phyloP scores from a whole-genome alignment of 306 rosid genomes.

The Prunus salicina region DNA sequence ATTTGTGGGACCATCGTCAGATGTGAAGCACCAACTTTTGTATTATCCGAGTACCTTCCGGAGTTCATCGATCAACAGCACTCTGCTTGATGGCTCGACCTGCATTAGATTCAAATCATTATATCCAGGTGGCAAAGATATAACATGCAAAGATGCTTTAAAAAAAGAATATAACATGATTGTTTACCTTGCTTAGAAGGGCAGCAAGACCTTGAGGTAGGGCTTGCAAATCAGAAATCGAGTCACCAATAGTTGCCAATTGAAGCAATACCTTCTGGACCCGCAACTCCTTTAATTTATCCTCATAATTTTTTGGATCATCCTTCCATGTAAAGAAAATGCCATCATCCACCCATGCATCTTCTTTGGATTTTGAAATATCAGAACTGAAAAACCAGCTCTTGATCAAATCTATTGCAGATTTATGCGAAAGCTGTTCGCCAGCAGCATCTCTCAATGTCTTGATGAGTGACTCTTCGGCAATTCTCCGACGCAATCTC shows the following conservation, averaged over 20 bases:
- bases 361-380: conserved; percentile 44
- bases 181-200: conserved; percentile 82
- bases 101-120: conserved; percentile 39
- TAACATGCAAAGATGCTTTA: conserved; percentile 14
- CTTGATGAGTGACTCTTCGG: conserved; percentile 74
- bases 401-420: conserved; percentile 61
- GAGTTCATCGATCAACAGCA: conserved; percentile 59
- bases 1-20: background rate
- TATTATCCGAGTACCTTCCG: conserved; percentile 62
- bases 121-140: conserved; percentile 19
- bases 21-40: conserved; percentile 1
- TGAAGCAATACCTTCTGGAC: conserved; percentile 80
- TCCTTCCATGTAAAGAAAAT: conserved; percentile 87
- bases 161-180: conserved; percentile 3
- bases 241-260: conserved; percentile 65
- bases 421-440: conserved; percentile 61
- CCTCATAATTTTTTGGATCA: conserved; percentile 55
- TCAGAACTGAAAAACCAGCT: conserved; percentile 69
- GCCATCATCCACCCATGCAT: conserved; percentile 75
- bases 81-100: conserved; percentile 71
- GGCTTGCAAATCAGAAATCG: conserved; percentile 73
- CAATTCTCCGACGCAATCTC: conserved; percentile 75
- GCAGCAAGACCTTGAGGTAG: conserved; percentile 92
- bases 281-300: conserved; percentile 73
- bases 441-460: conserved; percentile 78